phyloP scores from a whole-genome alignment of 1,284 basidiomycete species.

The Ceratobasidium papillatum region DNA sequence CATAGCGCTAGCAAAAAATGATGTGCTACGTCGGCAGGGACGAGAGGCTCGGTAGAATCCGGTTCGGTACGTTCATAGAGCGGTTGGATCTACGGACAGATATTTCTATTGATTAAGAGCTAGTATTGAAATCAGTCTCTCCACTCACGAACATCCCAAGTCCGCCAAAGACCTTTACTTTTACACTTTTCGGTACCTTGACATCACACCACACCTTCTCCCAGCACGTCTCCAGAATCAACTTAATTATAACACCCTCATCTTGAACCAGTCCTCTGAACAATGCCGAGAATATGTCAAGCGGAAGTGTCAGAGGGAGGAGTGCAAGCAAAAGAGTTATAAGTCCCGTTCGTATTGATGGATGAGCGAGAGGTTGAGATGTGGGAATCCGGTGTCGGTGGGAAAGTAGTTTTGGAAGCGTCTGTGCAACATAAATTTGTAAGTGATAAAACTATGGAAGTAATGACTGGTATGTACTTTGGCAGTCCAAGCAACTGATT shows the following conservation, averaged over 20 bases:
- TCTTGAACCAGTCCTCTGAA: conserved; percentile 76
- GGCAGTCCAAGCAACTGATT: conserved; percentile 76
- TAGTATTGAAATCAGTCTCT: too few species aligned
- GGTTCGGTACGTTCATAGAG: conserved; percentile 67
- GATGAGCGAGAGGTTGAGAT: conserved; percentile 17
- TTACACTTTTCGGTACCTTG: conserved; percentile 72
- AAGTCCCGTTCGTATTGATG: conserved; percentile 78
- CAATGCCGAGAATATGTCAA: conserved; percentile 66
- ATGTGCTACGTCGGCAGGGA: conserved; percentile 82
- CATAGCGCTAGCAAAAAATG: conserved; percentile 91
- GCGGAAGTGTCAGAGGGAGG: conserved; percentile 70
- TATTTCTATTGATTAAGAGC: not conserved
- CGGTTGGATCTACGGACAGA: conserved; percentile 65
- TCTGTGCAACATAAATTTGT: conserved; percentile 53
- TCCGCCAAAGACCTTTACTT: conserved; percentile 74
- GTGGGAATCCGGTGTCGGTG: conserved; percentile 58
- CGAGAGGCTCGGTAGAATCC: conserved; percentile 62
- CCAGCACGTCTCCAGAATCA: conserved; percentile 72
- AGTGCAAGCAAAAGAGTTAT: conserved; percentile 76
- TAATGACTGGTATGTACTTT: conserved; percentile 61
- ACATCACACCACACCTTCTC: conserved; percentile 73
- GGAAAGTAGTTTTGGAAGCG: conserved; percentile 68
- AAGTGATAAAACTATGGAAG: not conserved
- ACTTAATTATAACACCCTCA: conserved; percentile 63
- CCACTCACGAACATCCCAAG: conserved; percentile 20